Evolutionary conservation across 208 protist species (phyloP).

Genomic region (Tritrichomonas foetus): DNA sequence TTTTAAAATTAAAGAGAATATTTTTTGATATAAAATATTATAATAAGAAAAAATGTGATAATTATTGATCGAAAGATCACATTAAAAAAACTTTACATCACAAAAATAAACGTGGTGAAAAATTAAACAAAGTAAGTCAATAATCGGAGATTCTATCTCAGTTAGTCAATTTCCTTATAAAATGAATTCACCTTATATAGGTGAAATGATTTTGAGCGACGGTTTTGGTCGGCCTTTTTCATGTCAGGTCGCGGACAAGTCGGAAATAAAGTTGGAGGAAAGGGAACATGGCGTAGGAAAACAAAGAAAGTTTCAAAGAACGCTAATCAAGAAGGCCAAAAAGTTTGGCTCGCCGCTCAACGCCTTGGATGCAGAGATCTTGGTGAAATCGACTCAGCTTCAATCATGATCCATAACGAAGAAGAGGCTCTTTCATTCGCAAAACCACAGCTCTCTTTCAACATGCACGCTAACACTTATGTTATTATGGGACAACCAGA

Average conservation of each 20-base stretch:
- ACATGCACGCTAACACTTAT: constrained; percentile 36
- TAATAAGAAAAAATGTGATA: too few relatives aligned
- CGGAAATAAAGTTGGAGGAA: neutral
- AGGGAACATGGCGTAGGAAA: constrained; percentile 34
- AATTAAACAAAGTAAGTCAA: too few relatives aligned
- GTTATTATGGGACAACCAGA: neutral
- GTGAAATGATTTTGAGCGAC: neutral
- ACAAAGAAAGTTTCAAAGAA: constrained; percentile 23
- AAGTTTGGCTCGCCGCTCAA: constrained; percentile 32
- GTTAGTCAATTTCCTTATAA: too few relatives aligned
- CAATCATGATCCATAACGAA: neutral
- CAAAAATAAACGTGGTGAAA: too few relatives aligned
- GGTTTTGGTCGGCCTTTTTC: neutral
- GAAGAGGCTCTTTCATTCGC: neutral
- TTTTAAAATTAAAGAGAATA: too few relatives aligned
- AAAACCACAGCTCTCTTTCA: constrained; percentile 34
- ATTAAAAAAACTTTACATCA: too few relatives aligned
- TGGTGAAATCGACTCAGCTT: constrained; percentile 27
- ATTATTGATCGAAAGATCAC: too few relatives aligned
- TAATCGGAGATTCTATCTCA: too few relatives aligned
- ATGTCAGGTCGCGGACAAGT: neutral
- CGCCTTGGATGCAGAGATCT: constrained; percentile 18
- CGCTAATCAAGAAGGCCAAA: neutral
- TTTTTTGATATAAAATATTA: too few relatives aligned
- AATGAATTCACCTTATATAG: too few relatives aligned